Evolutionary conservation across 805 yeast genomes (phyloP).

Genomic region (Kodamaea jinghongensis): DNA sequence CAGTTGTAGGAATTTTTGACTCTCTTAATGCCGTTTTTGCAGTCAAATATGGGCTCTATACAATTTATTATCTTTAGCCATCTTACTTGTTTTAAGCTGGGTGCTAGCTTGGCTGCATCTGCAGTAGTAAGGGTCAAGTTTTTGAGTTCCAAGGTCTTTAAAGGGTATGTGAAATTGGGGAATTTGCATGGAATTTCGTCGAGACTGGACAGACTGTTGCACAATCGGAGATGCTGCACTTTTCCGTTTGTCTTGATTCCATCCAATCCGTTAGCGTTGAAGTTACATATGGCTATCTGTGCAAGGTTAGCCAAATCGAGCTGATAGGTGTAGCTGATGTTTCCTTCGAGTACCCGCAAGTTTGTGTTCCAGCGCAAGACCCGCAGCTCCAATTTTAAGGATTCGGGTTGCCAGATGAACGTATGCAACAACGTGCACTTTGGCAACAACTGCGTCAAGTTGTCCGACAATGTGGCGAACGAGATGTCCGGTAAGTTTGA

Average conservation of each 20-base stretch:
- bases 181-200: conserved; percentile 1
- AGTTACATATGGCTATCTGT: conserved; percentile 3
- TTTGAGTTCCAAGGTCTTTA: conserved; percentile 2
- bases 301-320: not conserved
- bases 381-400: conserved; percentile 8
- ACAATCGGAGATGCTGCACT: not conserved
- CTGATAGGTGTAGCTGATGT: not conserved
- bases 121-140: conserved; percentile 4
- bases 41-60: conserved; percentile 7
- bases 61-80: conserved; percentile 5
- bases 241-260: not conserved
- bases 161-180: not conserved
- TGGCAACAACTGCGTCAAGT: conserved; percentile 6
- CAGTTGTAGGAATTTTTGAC: conserved; percentile 2
- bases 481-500: conserved; percentile 12
- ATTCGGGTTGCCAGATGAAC: conserved; percentile 7
- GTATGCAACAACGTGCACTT: conserved; percentile 8
- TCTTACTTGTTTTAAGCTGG: not conserved
- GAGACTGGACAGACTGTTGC: conserved; percentile 1
- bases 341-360: conserved; percentile 5
- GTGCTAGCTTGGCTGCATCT: not conserved
- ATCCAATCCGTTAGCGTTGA: conserved; percentile 2
- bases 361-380: not conserved
- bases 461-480: conserved; percentile 7
- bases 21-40: conserved; percentile 1